Evolutionary conservation across 2,329 filamentous ascomycete species (phyloP), one percentile per base, ranked within the genome.

Genomic region (Colletotrichum aenigma): DNA sequence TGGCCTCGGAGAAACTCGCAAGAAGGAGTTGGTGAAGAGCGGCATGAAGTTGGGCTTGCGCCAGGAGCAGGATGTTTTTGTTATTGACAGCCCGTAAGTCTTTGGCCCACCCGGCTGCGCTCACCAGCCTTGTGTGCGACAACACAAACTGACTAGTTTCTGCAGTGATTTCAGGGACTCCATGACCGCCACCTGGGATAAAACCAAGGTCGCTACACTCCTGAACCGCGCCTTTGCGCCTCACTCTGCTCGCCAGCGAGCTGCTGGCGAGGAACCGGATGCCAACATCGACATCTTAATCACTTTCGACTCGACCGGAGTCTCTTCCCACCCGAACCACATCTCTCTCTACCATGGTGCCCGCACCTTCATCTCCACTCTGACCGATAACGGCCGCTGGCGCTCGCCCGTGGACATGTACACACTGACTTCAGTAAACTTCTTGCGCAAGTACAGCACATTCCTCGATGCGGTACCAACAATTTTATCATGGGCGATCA

Each of bases 281-380:
- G 87, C 89, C 66, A 89, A 87, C 68, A 95, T 98, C 81, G 95
- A 98, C 84, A 90, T 94, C 32, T 90, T 99, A 79, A 88, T 99
- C 78, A 99, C 97, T 34, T 99, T 99, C 82, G 97, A 99, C 86
- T 82, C 85, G n/a, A 78, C 86, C 65, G 97, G 97, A 75, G 89
- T 99, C 65, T 98, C 95, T 74, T 91, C 91, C 58, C 97, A 99
- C 85, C 95, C 96, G 26, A 99, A 99, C 87, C 97, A 99, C 87
- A 94, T 94, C 77, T 96, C 96, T 7, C 91, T 98, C 10, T 96
- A 96, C 86, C 90, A 94, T 83, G 97, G 96, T 73, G 95, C 95
- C 8, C 90, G 91, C 61, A 85, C 90, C 65, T 98, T 98, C 83
- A 84, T 97, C 70, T 86, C 89, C 67, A 84, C 88, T 9, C 89